phyloP scores from a whole-genome alignment of 768 basidiomycete genomes.

The Termitomyces sp. region DNA sequence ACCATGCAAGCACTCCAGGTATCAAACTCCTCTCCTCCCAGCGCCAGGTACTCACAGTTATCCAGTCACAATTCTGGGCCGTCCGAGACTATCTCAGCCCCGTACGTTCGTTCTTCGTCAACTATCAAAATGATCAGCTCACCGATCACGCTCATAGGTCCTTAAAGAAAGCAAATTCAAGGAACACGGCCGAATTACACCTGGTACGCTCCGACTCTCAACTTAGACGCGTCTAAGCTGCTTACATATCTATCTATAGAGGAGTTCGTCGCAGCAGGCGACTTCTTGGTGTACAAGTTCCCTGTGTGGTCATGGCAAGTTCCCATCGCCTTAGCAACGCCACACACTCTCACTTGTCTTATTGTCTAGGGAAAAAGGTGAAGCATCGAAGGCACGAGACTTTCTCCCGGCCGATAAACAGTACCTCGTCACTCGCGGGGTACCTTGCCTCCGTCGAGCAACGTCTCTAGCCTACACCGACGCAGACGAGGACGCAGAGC shows the following conservation, averaged over 20 bases:
- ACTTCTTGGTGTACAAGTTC: slow-evolving; percentile 97
- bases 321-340: background rate
- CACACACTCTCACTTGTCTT: background rate
- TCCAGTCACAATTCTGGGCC: slow-evolving; percentile 17
- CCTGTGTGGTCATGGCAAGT: slow-evolving; percentile 95
- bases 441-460: slow-evolving; percentile 94
- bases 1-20: slow-evolving; percentile 43
- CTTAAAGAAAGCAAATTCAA: slow-evolving; percentile 98
- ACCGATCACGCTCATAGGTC: slow-evolving; percentile 55
- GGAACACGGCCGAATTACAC: slow-evolving; percentile 95
- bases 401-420: slow-evolving; percentile 96
- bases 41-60: background rate
- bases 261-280: slow-evolving; percentile 97
- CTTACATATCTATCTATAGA: slow-evolving; percentile 42
- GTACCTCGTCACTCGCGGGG: slow-evolving; percentile 92
- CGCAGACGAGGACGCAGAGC: slow-evolving; percentile 94
- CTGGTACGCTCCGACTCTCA: slow-evolving; percentile 50
- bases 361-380: slow-evolving; percentile 84
- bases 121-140: slow-evolving; percentile 26
- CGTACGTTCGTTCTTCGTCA: slow-evolving; percentile 32
- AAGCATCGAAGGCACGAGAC: slow-evolving; percentile 79
- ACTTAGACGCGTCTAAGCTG: slow-evolving; percentile 15
- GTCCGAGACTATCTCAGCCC: slow-evolving; percentile 93
- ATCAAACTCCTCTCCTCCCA: background rate
- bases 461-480: slow-evolving; percentile 92